phyloP scores from a whole-genome alignment of 352 stramenopile genomes.

The Nothophytophthora sp. region DNA sequence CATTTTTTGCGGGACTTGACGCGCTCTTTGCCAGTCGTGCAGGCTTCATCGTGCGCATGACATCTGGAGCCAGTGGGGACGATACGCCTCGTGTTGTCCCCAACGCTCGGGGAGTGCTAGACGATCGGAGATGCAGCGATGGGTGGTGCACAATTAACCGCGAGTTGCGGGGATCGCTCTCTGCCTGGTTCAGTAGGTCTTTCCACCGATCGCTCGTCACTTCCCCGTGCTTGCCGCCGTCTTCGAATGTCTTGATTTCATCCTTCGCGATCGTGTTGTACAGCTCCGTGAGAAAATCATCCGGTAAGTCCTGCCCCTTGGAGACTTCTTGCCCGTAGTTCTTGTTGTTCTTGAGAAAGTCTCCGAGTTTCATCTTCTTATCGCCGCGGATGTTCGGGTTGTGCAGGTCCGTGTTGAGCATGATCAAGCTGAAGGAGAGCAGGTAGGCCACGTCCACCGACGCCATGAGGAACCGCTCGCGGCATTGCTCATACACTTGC shows the following conservation, averaged over 20 bases:
- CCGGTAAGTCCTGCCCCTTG: constrained; percentile 59
- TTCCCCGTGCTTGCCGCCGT: constrained; percentile 75
- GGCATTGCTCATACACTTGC: constrained; percentile 82
- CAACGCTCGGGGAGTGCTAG: constrained; percentile 21
- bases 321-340: constrained; percentile 90
- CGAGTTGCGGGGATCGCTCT: constrained; percentile 61
- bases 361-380: constrained; percentile 86
- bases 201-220: constrained; percentile 82
- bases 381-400: constrained; percentile 85
- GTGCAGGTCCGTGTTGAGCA: constrained; percentile 89
- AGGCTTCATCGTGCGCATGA: constrained; percentile 27
- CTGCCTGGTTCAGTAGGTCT: constrained; percentile 72
- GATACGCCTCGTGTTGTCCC: constrained; percentile 4
- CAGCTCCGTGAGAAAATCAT: constrained; percentile 74
- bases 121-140: constrained; percentile 24
- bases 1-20: constrained; percentile 16
- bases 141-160: constrained; percentile 61
- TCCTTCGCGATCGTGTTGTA: constrained; percentile 75
- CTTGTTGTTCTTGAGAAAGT: constrained; percentile 91
- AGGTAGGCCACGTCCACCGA: constrained; percentile 90
- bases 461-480: constrained; percentile 85
- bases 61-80: constrained; percentile 17
- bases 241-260: constrained; percentile 84
- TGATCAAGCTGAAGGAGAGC: constrained; percentile 89
- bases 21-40: constrained; percentile 20